Percentiles rank a stretch among this genome's conserved stretches.
Evolutionary conservation across 352 stramenopile genomes (phyloP).

Genomic region (Pythium monospermum): DNA sequence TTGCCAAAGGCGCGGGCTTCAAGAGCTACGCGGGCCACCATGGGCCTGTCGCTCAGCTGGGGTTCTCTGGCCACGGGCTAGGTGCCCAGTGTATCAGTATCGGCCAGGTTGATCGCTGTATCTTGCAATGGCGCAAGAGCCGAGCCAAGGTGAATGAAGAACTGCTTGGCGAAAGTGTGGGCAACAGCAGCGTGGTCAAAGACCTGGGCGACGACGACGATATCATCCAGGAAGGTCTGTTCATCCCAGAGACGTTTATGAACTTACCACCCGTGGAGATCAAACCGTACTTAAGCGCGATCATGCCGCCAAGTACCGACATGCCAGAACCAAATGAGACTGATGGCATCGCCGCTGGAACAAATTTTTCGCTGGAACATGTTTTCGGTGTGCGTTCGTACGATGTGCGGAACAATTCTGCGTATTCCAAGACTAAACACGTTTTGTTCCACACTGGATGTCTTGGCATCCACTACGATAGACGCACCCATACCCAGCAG

Average conservation of each 20-base stretch:
- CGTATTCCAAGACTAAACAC: conserved; percentile 62
- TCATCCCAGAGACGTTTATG: conserved; percentile 52
- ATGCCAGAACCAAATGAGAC: conserved; percentile 27
- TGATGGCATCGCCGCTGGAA: conserved; percentile 30
- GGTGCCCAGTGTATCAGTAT: conserved; percentile 57
- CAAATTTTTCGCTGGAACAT: conserved; percentile 56
- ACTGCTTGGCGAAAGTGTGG: not conserved
- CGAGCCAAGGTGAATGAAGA: conserved; percentile 15
- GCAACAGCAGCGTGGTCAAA: conserved; percentile 30
- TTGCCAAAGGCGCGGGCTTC: conserved; percentile 46
- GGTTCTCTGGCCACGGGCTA: conserved; percentile 31
- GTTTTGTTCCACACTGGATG: conserved; percentile 58
- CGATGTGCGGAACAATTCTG: conserved; percentile 54
- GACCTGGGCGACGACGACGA: conserved; percentile 52
- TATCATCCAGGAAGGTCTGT: conserved; percentile 44
- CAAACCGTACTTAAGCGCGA: conserved; percentile 62
- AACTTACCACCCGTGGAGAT: conserved; percentile 44
- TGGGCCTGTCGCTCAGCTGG: conserved; percentile 39
- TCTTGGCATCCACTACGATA: conserved; percentile 67
- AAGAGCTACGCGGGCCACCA: conserved; percentile 58
- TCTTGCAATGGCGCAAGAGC: conserved; percentile 65
- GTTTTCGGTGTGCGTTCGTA: conserved; percentile 55
- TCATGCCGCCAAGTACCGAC: conserved; percentile 44
- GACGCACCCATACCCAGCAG: conserved; percentile 54
- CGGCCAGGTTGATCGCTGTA: conserved; percentile 44